A percentile compares a stretch with the other conserved stretches of the same genome.
phyloP scores from a whole-genome alignment of 2,329 filamentous ascomycete genomes.

The Paecilomyces formosus region DNA sequence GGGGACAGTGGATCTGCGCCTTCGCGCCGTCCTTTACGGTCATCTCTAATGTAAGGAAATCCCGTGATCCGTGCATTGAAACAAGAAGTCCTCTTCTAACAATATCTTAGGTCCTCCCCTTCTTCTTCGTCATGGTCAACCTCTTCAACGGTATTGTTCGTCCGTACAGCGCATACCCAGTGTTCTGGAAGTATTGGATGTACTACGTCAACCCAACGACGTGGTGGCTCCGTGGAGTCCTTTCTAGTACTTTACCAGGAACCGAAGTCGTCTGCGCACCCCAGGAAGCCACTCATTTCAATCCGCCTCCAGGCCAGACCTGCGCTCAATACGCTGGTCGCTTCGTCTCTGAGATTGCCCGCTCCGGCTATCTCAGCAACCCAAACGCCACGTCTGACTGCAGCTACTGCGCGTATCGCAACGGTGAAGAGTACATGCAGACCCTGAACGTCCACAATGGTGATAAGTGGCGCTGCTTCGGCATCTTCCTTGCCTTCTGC shows the following conservation, averaged over 20 bases:
- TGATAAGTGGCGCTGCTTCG: constrained; percentile 67
- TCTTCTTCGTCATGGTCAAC: constrained; percentile 73
- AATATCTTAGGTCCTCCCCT: constrained; percentile 51
- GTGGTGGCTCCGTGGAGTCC: constrained; percentile 65
- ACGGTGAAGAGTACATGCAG: constrained; percentile 60
- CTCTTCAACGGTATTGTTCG: constrained; percentile 73
- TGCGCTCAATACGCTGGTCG: constrained; percentile 57
- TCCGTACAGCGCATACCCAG: constrained; percentile 56
- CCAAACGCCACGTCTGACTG: constrained; percentile 52
- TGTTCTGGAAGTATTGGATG: constrained; percentile 67
- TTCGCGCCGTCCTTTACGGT: constrained; percentile 74
- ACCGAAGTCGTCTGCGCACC: constrained; percentile 45
- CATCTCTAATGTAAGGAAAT: constrained; percentile 53
- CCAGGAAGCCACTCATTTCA: constrained; percentile 57
- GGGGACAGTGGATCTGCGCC: constrained; percentile 80
- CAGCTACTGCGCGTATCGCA: constrained; percentile 61
- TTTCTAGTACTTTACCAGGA: constrained; percentile 54
- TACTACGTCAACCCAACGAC: constrained; percentile 63
- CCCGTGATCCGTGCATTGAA: background rate
- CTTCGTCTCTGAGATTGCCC: constrained; percentile 45
- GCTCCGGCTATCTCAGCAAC: constrained; percentile 57
- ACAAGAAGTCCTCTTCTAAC: background rate
- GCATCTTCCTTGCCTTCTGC: constrained; percentile 64
- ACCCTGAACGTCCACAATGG: constrained; percentile 47
- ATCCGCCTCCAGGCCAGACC: constrained; percentile 56